Evolutionary conservation across 768 basidiomycete genomes (phyloP), one percentile per base, ranked within the genome.

Genomic region (Lactarius indigo): DNA sequence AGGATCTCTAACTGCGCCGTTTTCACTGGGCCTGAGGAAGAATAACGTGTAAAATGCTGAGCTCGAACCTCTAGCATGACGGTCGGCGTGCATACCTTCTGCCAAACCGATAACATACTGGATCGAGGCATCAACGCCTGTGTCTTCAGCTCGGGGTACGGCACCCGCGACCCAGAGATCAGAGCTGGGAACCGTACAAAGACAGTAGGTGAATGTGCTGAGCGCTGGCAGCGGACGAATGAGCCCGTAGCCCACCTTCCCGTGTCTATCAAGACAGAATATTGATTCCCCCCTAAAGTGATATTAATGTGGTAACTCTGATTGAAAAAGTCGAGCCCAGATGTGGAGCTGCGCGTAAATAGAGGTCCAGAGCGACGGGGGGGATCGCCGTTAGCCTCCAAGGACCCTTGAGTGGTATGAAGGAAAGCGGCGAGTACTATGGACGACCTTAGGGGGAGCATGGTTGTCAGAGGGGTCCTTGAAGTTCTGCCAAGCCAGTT

Each of bases 141-240:
- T 79, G n/a, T 73, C 69, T 17, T 68, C 76, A 31, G 79, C 80
- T 30, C 71, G 73, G 5, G 78, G 75, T 7, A 87, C 81, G 54
- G 67, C 62, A 50, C 81, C 79, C 5, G 83, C 79, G 4, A 89
- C 81, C 83, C 85, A 88, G 13, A 89, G 75, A 72, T 90, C 88
- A 17, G 88, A 86, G 65, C 88, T 90, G 58, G 10, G 26, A 31
- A 64, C 31, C 3, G 23, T 23, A n/a, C 13, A 30, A 18, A 56
- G 55, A n/a, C 1, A 56, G 55, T 13, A 20, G 17, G 30, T 56
- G 31, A 31, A 56, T 26, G 37, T 2, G 2, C 28, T 12, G 52
- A 47, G 35, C 54, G 12, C 54, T 33, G 44, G 12, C 8, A 12
- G 31, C 23, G 17, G 20, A 47, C 1, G 56, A 42, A 42, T 13